Evolutionary conservation across 1,139 yeast genomes (phyloP).

Genomic region (Geotrichum restrictum): DNA sequence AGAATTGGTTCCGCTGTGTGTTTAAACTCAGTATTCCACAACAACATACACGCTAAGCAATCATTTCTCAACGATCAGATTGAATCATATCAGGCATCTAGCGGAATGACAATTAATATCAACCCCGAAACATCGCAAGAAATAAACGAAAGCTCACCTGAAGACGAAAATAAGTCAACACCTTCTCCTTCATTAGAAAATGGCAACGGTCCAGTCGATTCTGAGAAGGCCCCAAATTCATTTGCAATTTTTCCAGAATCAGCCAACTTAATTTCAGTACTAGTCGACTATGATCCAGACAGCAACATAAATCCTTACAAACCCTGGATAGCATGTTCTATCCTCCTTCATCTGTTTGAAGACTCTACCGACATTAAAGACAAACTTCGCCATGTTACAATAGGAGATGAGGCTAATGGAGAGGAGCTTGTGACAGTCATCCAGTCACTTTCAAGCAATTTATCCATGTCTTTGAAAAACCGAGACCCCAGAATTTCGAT

Average conservation of each 20-base stretch:
- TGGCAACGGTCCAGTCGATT: background rate
- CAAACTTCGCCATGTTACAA: slow-evolving; percentile 51
- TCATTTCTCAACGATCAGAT: slow-evolving; percentile 65
- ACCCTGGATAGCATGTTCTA: slow-evolving; percentile 76
- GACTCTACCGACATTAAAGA: slow-evolving; percentile 51
- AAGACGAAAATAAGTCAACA: slow-evolving; percentile 7
- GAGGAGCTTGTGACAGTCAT: slow-evolving; percentile 74
- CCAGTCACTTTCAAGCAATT: slow-evolving; percentile 74
- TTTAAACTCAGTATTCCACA: slow-evolving; percentile 63
- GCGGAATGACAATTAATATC: slow-evolving; percentile 18
- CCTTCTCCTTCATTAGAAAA: slow-evolving; percentile 11
- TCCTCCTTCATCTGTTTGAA: slow-evolving; percentile 60
- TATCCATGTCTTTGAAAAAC: slow-evolving; percentile 60
- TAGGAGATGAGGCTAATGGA: slow-evolving; percentile 61
- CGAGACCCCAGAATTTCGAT: slow-evolving; percentile 73
- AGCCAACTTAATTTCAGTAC: slow-evolving; percentile 58
- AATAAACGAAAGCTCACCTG: slow-evolving; percentile 18
- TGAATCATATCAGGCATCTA: slow-evolving; percentile 40
- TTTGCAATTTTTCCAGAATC: slow-evolving; percentile 24
- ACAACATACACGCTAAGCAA: slow-evolving; percentile 57
- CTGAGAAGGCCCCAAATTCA: slow-evolving; percentile 13
- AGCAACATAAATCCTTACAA: slow-evolving; percentile 77
- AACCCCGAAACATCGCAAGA: slow-evolving; percentile 9
- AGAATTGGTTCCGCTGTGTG: slow-evolving; percentile 68
- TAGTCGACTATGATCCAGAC: slow-evolving; percentile 77